Evolutionary conservation across 495 filamentous ascomycete genomes (phyloP).

Genomic region (Aspergillus indologenus): DNA sequence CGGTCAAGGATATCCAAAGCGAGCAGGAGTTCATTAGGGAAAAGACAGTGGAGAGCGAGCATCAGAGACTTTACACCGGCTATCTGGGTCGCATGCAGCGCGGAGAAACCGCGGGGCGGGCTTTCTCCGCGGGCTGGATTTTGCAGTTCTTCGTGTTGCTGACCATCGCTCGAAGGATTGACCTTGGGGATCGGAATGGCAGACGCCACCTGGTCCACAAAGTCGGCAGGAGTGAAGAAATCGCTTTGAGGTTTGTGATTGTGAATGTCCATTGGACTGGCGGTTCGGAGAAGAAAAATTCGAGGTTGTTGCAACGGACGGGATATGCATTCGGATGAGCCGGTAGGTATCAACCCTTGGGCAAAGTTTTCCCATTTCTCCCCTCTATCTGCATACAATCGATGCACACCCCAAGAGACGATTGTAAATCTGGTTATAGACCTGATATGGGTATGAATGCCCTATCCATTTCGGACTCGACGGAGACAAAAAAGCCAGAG

Average conservation of each 20-base stretch:
- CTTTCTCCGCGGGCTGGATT: conserved; percentile 15
- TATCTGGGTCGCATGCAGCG: conserved; percentile 20
- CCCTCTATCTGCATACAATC: no score
- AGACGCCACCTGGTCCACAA: conserved; percentile 31
- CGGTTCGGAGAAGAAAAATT: no score
- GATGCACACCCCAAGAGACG: no score
- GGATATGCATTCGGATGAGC: no score
- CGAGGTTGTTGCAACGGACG: no score
- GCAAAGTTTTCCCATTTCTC: no score
- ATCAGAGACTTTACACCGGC: conserved; percentile 39
- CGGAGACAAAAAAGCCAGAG: background rate
- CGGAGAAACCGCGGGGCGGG: conserved; percentile 19
- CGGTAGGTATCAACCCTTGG: no score
- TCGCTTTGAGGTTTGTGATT: no score
- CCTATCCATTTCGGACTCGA: no score
- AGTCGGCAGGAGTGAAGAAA: conserved; percentile 4
- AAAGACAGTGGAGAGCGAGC: conserved; percentile 53
- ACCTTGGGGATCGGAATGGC: conserved; percentile 19
- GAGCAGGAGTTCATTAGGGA: conserved; percentile 59
- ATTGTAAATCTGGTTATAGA: no score
- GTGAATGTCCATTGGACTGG: no score
- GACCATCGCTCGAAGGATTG: background rate
- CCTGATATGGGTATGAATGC: no score
- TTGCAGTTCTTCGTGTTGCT: conserved; percentile 4
- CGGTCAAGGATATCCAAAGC: conserved; percentile 83